These are phyloP conservation scores for Cladosporium halotolerans DNA, from an alignment of 2,329 filamentous ascomycete genomes.

Conservation along the genomic window DNA sequence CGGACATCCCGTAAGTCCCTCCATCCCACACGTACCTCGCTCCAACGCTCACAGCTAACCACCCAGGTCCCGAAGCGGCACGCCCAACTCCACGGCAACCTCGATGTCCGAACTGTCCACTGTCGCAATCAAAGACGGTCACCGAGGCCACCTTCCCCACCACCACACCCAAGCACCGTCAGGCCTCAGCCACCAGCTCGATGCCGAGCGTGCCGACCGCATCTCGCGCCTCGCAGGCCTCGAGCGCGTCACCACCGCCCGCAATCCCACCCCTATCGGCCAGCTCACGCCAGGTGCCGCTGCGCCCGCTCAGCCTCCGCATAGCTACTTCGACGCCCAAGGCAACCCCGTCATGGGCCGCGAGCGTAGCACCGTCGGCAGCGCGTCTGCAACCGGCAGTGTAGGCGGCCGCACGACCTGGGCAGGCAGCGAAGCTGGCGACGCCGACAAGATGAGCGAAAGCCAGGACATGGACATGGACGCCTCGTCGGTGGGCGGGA, in stretches of 20 bases:
- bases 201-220: conserved; percentile 87
- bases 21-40: conserved; percentile 30
- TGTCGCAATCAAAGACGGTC: conserved; percentile 92
- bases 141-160: conserved; percentile 70
- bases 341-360: conserved; percentile 58
- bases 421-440: conserved; percentile 57
- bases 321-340: conserved; percentile 76
- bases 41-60: conserved; percentile 11
- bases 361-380: conserved; percentile 84
- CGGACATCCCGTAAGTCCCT: conserved; percentile 69
- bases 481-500: conserved; percentile 62
- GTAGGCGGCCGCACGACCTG: conserved; percentile 62
- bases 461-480: conserved; percentile 36
- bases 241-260: conserved; percentile 74
- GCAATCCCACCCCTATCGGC: conserved; percentile 37
- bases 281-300: conserved; percentile 42
- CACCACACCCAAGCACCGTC: conserved; percentile 48
- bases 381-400: conserved; percentile 79
- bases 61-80: conserved; percentile 56
- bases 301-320: conserved; percentile 41
- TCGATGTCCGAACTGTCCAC: conserved; percentile 88
- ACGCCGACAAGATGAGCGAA: conserved; percentile 66
- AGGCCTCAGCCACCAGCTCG: conserved; percentile 57
- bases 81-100: conserved; percentile 85
- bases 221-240: conserved; percentile 93